Evolutionary conservation across 441 rosid genomes (phyloP).

Genomic region (Erodium trifolium): DNA sequence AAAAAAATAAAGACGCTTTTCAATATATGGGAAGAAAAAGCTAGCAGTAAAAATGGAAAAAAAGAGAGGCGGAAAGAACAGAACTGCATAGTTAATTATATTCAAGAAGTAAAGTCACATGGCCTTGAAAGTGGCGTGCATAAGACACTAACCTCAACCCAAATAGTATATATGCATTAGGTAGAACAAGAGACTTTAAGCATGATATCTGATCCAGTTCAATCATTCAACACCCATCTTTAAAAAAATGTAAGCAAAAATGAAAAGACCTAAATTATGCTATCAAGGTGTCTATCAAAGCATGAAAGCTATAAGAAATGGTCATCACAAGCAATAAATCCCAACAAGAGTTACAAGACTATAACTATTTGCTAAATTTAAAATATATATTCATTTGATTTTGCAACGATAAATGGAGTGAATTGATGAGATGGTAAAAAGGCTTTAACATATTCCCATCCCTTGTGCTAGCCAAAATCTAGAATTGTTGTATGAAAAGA

Average conservation of each 20-base stretch:
- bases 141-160: background rate
- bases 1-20: constrained; percentile 18
- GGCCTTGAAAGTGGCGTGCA: background rate
- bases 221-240: too few species aligned
- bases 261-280: background rate
- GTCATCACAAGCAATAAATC: background rate
- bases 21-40: background rate
- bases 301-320: background rate
- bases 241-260: too few species aligned
- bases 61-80: background rate
- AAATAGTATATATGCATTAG: background rate
- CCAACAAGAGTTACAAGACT: background rate
- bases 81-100: background rate
- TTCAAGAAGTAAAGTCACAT: background rate
- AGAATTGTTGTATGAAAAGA: constrained; percentile 5
- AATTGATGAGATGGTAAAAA: background rate
- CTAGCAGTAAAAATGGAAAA: too few species aligned
- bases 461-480: background rate
- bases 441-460: background rate
- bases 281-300: constrained; percentile 2
- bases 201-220: background rate
- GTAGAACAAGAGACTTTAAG: background rate
- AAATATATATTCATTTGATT: background rate
- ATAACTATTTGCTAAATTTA: background rate
- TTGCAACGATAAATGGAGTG: background rate